These are phyloP conservation scores for Puya raimondii DNA, from an alignment of 176 grass and related monocot species.

Conservation along the genomic window DNA sequence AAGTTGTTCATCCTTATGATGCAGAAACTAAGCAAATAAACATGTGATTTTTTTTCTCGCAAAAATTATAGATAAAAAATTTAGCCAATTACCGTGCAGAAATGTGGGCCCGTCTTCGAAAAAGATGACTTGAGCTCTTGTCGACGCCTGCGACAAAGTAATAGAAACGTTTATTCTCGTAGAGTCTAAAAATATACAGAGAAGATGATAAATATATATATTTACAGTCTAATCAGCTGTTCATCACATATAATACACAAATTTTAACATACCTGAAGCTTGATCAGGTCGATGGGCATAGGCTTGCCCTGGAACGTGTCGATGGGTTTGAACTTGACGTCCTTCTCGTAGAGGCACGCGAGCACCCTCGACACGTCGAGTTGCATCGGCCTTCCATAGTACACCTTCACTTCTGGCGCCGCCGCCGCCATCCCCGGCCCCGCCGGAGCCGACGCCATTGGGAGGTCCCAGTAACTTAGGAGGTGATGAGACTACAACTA, in stretches of 20 bases:
- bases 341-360: slow-evolving; percentile 81
- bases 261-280: slow-evolving; percentile 51
- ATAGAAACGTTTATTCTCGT: neutral
- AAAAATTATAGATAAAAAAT: no score
- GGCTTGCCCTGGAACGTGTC: slow-evolving; percentile 23
- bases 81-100: slow-evolving; percentile 43
- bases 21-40: no score
- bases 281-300: slow-evolving; percentile 41
- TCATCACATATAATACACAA: neutral
- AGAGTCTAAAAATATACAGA: no score
- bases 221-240: no score
- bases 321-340: slow-evolving; percentile 26
- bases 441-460: slow-evolving; percentile 36
- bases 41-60: no score
- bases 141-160: slow-evolving; percentile 37
- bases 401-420: slow-evolving; percentile 51
- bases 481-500: neutral
- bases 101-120: slow-evolving; percentile 58
- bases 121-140: slow-evolving; percentile 49
- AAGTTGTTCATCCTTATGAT: no score
- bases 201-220: no score
- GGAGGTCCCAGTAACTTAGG: slow-evolving; percentile 16
- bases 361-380: slow-evolving; percentile 83
- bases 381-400: slow-evolving; percentile 61
- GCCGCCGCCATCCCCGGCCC: slow-evolving; percentile 29